phyloP scores from a whole-genome alignment of 1,284 basidiomycete genomes.

The Chalciporus piperatoides region DNA sequence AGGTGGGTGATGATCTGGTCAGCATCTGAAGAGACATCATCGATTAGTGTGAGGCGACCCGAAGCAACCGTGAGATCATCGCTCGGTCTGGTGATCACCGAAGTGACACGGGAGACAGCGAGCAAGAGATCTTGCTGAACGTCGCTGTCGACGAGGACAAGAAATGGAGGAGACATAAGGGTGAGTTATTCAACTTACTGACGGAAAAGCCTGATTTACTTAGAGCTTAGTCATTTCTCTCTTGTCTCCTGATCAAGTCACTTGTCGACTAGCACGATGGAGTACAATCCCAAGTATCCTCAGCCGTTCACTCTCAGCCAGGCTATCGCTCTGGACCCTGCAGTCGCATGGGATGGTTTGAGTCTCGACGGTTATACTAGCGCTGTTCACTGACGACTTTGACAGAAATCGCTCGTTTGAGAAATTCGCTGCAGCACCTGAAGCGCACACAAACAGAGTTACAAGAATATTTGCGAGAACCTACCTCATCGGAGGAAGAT shows the following conservation, averaged over 20 bases:
- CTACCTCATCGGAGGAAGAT: constrained; percentile 34
- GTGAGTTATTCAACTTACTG: too few relatives aligned
- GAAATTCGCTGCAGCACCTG: constrained; percentile 68
- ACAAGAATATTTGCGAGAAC: constrained; percentile 39
- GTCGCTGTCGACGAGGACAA: constrained; percentile 53
- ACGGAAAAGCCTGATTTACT: not conserved
- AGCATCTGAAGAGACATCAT: constrained; percentile 42
- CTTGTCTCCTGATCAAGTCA: not conserved
- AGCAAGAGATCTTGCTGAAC: constrained; percentile 47
- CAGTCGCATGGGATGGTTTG: constrained; percentile 67
- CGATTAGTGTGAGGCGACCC: constrained; percentile 53
- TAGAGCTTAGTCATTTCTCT: constrained; percentile 22
- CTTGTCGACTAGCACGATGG: constrained; percentile 39
- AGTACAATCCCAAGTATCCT: constrained; percentile 59
- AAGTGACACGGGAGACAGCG: constrained; percentile 70
- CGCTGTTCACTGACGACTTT: constrained; percentile 2
- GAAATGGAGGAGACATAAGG: constrained; percentile 41
- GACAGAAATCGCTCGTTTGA: constrained; percentile 71
- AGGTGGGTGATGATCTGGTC: constrained; percentile 66
- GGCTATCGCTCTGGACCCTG: constrained; percentile 61
- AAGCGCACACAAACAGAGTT: constrained; percentile 61
- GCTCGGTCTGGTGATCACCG: constrained; percentile 56
- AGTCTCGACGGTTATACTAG: not conserved
- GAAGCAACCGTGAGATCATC: constrained; percentile 35
- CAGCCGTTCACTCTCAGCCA: constrained; percentile 76